Evolutionary conservation across 1,284 basidiomycete species (phyloP), one percentile per base, ranked within the genome.

Genomic region (Cutaneotrichosporon sp.): DNA sequence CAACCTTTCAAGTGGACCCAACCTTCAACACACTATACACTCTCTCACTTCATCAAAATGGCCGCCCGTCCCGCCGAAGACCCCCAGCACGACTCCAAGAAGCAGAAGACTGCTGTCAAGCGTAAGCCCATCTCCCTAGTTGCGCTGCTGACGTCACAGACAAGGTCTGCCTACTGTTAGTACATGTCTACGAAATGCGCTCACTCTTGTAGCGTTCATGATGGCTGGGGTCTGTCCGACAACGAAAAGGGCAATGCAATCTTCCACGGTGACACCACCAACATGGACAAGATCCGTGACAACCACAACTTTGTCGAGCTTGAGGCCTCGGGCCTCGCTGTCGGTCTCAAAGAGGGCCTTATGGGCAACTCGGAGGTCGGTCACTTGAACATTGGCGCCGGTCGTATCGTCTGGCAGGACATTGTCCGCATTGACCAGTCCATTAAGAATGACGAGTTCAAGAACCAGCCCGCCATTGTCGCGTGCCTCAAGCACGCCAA

Each of bases 321-420:
- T n/a, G 82, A 85, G 22, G 92, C 92, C 0, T 91, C 92, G 70
- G 92, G 92, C 18, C 83, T 90, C 18, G 89, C 92, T 5, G 92
- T 95, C 18, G 92, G 92, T 1, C 84, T 96, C 60, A 91, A 84
- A 76, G 92, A 95, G 56, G 92, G 92, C 0, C 85, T 96, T 56
- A 96, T 96, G 92, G 92, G 92, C 26, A 95, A 96, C 83, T 94
- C 91, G 7, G 92, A 95, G 82, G 92, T 95, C 68, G 92, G 92
- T 21, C 92, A 95, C 77, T 82, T 95, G 66, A 96, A 96, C 81
- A 91, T 93, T 70, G 92, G 92, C 56, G 92, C 92, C 62, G 92
- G 92, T 2, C 88, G 92, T 46, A 86, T 95, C 63, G 91, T 95
- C 53, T 95, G 92, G 92, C 92, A 96, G 79, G 92, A 95, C 74